Percentiles rank a stretch among this genome's conserved stretches.
These are phyloP conservation scores for Mortierella polycephala DNA, from an alignment of 371 early-diverging fungal species.

Conservation along the genomic window DNA sequence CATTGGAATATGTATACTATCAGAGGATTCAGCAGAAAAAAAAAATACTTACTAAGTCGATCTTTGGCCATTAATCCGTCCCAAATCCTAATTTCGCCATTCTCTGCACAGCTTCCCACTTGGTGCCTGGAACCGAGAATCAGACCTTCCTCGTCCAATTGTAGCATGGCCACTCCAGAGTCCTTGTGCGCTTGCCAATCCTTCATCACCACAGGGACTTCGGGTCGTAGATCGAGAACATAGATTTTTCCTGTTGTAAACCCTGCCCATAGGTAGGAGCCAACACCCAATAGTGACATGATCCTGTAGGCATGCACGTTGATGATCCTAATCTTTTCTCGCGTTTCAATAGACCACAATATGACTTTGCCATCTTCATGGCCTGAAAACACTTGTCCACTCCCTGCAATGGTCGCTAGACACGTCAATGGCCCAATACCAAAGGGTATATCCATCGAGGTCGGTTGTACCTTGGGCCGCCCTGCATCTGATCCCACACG, in stretches of 20 bases:
- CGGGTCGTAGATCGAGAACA: conserved; percentile 74
- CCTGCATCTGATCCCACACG: conserved; percentile 46
- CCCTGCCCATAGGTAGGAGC: conserved; percentile 84
- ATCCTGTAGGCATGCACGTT: conserved; percentile 76
- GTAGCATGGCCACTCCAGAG: conserved; percentile 63
- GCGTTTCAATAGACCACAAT: conserved; percentile 71
- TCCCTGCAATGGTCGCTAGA: conserved; percentile 63
- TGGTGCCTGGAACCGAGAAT: conserved; percentile 57
- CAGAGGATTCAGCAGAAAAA: conserved; percentile 6
- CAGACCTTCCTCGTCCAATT: conserved; percentile 66
- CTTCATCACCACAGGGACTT: conserved; percentile 66
- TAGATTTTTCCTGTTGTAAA: conserved; percentile 83
- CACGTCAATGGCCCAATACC: conserved; percentile 72
- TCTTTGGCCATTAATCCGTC: conserved; percentile 77
- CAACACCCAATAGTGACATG: conserved; percentile 68
- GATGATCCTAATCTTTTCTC: conserved; percentile 61
- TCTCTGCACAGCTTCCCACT: conserved; percentile 69
- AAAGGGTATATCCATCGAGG: conserved; percentile 55
- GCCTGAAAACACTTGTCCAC: conserved; percentile 69
- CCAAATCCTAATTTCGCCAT: conserved; percentile 77
- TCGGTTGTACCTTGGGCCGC: conserved; percentile 40
- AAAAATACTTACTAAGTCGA: conserved; percentile 65
- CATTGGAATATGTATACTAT: neutral
- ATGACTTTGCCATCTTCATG: conserved; percentile 87
- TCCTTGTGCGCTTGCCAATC: conserved; percentile 76